Base-by-base conservation (phyloP, 495 filamentous ascomycete genomes). In the Xeromyces bisporus region DNA sequence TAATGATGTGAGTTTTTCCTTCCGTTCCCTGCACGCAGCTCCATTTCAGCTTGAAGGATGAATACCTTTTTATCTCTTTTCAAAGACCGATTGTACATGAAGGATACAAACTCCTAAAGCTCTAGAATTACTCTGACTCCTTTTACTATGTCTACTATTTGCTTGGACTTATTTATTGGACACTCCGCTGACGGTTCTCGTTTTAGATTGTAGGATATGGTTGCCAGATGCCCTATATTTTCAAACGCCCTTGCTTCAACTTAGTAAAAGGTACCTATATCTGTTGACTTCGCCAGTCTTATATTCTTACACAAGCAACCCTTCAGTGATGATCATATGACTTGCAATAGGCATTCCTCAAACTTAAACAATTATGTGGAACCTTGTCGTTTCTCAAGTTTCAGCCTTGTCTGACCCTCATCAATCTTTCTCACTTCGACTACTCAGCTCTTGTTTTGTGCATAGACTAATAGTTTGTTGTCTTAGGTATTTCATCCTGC, bases 291-390 rank as follows among this genome's bases (percentile, higher is more conserved):
- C 23, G 6, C 1, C 6, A 18, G 17, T 26, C 42, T 21, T 32
- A 36, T 13, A 33, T 8, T 44, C 18, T 32, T 37, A 13, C 33
- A 9, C 31, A 28, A 40, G 35, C 38, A 34, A 38, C 43, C 36
- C 44, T 67, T 57, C 48, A 41, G 62, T 89, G 77, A 89, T 93
- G 83, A 93, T 73, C 55, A 70, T 66, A 62, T 62, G 67, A 85
- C 75, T 76, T 64, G 73, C 72, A 77, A 45, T 73, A 83, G 80
- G 85, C 81, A 92, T 92, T 92, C 85, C 85, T 93, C 85, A 76
- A 79, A 66, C 85, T 69, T 75, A 92, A 91, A 61, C 71, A 55
- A 73, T 50, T 47, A 75, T 91, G 82, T 87, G 66, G 84, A 91
- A 67, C 67, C 67, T 21, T 71, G 74, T 81, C 72, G 60, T 52